Conservation (phyloP, 306 rosid genomes). For the Corylus heterophylla region DNA sequence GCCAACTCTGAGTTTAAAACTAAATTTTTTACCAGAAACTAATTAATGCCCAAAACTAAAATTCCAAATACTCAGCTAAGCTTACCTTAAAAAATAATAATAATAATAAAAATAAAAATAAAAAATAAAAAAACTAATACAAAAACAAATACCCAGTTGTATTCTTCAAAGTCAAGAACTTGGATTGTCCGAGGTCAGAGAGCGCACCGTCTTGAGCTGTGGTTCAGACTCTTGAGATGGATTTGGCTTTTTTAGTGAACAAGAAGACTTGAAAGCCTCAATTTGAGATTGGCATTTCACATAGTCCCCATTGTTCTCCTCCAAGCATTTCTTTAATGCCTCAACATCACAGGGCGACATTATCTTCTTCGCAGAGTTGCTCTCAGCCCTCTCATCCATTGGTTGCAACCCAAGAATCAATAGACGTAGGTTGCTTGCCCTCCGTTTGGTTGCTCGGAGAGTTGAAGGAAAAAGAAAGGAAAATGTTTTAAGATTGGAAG, state of each 20-base stretch:
- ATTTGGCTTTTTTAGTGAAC: constrained; percentile 61
- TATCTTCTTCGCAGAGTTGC: constrained; percentile 42
- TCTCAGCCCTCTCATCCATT: constrained; percentile 51
- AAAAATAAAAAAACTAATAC: background rate
- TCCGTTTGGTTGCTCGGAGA: too few relatives aligned
- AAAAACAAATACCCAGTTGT: constrained; percentile 13
- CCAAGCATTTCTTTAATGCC: constrained; percentile 85
- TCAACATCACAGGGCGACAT: constrained; percentile 70
- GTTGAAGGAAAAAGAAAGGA: too few relatives aligned
- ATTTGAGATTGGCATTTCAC: constrained; percentile 79
- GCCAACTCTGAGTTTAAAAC: background rate
- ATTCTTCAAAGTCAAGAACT: constrained; percentile 3
- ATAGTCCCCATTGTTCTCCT: constrained; percentile 81
- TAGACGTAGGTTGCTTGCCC: too few relatives aligned
- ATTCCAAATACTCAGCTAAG: background rate
- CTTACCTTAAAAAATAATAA: background rate
- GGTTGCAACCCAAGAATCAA: background rate
- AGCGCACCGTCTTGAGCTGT: constrained; percentile 14
- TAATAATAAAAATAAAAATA: too few relatives aligned
- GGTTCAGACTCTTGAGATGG: constrained; percentile 40
- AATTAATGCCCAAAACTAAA: constrained; percentile 4
- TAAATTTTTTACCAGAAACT: background rate
- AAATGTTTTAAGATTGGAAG: too few relatives aligned
- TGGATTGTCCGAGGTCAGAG: constrained; percentile 6
- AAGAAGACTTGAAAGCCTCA: constrained; percentile 75